phyloP scores from a whole-genome alignment of 2,329 filamentous ascomycete genomes.

The Claviceps paspali region DNA sequence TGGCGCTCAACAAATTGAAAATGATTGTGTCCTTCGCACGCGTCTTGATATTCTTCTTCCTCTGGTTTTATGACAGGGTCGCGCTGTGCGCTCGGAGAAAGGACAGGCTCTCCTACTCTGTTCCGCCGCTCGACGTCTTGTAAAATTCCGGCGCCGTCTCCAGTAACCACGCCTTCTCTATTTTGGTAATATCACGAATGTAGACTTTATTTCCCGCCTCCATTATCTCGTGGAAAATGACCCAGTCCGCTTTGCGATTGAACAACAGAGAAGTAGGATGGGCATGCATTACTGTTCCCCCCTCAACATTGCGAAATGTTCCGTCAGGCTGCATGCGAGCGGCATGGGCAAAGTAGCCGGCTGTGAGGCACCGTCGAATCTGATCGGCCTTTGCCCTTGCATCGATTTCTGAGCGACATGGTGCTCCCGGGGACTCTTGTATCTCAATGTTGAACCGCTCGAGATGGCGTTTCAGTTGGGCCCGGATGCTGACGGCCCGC shows the following conservation, averaged over 20 bases:
- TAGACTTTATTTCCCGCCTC: conserved; percentile 80
- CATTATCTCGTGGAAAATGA: conserved; percentile 86
- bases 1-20: no score
- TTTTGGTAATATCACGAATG: conserved; percentile 82
- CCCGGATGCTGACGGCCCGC: conserved; percentile 70
- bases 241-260: conserved; percentile 92
- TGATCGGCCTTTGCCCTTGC: conserved; percentile 41
- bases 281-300: conserved; percentile 62
- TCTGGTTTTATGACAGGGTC: neutral
- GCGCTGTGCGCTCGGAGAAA: no score
- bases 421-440: conserved; percentile 41
- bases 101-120: no score
- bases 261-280: conserved; percentile 93
- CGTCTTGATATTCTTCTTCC: no score
- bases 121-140: conserved; percentile 30
- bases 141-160: conserved; percentile 84
- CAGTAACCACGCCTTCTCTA: conserved; percentile 82
- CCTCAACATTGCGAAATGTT: conserved; percentile 72
- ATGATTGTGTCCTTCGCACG: no score
- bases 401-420: conserved; percentile 16
- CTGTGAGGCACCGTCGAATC: conserved; percentile 71
- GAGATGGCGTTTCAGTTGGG: conserved; percentile 73
- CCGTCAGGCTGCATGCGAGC: conserved; percentile 91
- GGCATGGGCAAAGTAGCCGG: conserved; percentile 85
- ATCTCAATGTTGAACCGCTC: conserved; percentile 66